Base-by-base conservation (phyloP, 345 rosid species). In the Eucalyptus pauciflora region DNA sequence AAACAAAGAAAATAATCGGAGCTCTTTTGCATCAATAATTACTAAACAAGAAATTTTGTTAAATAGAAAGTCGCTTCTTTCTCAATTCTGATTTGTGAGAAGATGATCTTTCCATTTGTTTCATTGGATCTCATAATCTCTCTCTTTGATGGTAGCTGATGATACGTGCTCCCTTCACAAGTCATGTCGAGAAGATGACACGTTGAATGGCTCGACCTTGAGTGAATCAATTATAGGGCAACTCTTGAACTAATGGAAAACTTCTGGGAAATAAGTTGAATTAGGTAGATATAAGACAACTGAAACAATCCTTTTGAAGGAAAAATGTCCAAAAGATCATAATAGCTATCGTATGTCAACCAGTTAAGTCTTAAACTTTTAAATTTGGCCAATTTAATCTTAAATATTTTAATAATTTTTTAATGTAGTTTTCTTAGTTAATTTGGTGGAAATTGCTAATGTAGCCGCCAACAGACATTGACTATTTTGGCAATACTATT, bases 381-480 rank as follows among this genome's bases (percentile, higher is more conserved):
- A 4, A 33, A 33, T 69, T 31, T 69, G 2, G 2, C 7, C 1
- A 5, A 33, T 31, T 0, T 16, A 31, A 8, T 67, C 7, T 5
- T 16, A 69, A 69, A 3, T 0, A 8, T 69, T 69, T n/a, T 16
- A 13, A 33, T 9, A 9, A 4, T 16, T 16, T 7, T 33, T 17
- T 20, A 16, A 69, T 4, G 45, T 4, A 69, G 7, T 69, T 2
- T 5, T 17, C 41, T 10, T 3, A 6, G 45, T 17, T 5, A 69
- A 33, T 69, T 69, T 8, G 7, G 13, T 56, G 62, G 62, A 56
- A 56, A 56, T 56, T 56, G 29, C 0, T 20, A 10, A 1, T 2
- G 0, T 56, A 56, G 27, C 62, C 3, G 5, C 12, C 0, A 8
- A 4, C 27, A 4, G 6, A 56, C 62, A 56, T 22, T 1, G 62